phyloP scores from a whole-genome alignment of 768 basidiomycete genomes.

The Leucosporidium yakuticum region DNA sequence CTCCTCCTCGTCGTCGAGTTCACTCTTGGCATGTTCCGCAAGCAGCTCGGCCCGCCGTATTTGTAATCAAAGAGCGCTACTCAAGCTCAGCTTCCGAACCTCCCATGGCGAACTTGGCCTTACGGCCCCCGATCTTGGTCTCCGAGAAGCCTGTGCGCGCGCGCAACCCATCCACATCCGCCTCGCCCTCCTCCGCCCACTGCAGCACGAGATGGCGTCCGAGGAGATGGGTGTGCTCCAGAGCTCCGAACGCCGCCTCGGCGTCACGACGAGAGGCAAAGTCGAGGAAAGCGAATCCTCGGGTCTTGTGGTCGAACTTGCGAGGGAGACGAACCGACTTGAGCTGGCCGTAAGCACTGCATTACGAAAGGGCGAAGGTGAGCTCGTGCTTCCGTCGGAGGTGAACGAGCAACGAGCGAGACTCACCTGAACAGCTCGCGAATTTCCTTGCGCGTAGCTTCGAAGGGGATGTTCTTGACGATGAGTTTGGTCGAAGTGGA shows the following conservation, averaged over 20 bases:
- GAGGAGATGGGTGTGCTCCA: conserved; percentile 90
- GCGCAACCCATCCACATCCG: conserved; percentile 59
- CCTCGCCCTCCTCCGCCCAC: conserved; percentile 74
- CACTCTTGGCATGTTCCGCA: conserved; percentile 68
- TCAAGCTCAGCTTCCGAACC: no score
- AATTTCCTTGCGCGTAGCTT: conserved; percentile 87
- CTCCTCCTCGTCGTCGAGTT: conserved; percentile 88
- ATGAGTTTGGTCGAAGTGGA: conserved; percentile 80
- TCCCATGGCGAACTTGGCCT: not conserved
- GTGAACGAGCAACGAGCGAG: not conserved
- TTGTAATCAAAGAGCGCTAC: no score
- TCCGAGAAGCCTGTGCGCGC: conserved; percentile 52
- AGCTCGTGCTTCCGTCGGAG: not conserved
- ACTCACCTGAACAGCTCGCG: conserved; percentile 79
- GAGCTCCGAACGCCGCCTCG: conserved; percentile 73
- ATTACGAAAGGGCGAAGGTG: not conserved
- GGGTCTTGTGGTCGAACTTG: conserved; percentile 77
- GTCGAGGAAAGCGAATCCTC: conserved; percentile 96
- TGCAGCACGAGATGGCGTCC: conserved; percentile 91
- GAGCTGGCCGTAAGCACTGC: conserved; percentile 79
- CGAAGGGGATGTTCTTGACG: conserved; percentile 97
- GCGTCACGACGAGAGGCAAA: conserved; percentile 86
- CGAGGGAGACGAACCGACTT: conserved; percentile 90
- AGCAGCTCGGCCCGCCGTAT: conserved; percentile 59
- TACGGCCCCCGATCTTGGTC: conserved; percentile 39